Percentiles rank a stretch among this genome's conserved stretches.
phyloP scores from a whole-genome alignment of 225 moss, liverwort and hornwort genomes.

The Anthoceros angustus region DNA sequence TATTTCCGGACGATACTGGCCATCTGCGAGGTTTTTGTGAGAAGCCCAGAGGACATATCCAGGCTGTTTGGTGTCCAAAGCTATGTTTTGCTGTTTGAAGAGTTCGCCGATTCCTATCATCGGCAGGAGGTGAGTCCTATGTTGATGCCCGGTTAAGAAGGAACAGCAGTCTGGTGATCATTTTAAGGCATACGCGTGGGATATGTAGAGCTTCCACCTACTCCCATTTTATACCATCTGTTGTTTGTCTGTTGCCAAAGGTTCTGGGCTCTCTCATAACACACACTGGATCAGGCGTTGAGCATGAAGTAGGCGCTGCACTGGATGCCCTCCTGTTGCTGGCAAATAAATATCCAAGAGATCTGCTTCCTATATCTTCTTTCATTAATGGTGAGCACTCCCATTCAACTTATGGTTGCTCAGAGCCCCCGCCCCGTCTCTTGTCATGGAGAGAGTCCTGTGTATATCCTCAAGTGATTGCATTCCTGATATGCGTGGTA shows the following conservation, averaged over 20 bases:
- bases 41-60: conserved; percentile 43
- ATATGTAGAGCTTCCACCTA: not conserved
- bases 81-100: conserved; percentile 65
- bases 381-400: conserved; percentile 59
- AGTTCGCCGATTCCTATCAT: conserved; percentile 54
- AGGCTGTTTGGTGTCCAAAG: conserved; percentile 54
- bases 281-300: conserved; percentile 69
- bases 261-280: conserved; percentile 72
- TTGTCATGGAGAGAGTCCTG: not conserved
- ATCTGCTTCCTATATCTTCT: conserved; percentile 65
- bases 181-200: not conserved
- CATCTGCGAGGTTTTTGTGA: conserved; percentile 53
- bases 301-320: conserved; percentile 57
- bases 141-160: conserved; percentile 2
- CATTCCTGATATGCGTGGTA: not conserved
- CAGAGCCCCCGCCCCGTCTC: not conserved
- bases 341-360: conserved; percentile 39
- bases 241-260: conserved; percentile 18
- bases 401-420: not conserved
- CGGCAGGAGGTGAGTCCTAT: conserved; percentile 47
- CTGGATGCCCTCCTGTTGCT: conserved; percentile 58
- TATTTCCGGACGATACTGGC: conserved; percentile 72
- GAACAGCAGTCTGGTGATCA: not conserved
- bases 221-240: not conserved
- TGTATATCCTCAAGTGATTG: too few species aligned